Base-by-base conservation (phyloP, 768 basidiomycete species). In the Tremella mesenterica region DNA sequence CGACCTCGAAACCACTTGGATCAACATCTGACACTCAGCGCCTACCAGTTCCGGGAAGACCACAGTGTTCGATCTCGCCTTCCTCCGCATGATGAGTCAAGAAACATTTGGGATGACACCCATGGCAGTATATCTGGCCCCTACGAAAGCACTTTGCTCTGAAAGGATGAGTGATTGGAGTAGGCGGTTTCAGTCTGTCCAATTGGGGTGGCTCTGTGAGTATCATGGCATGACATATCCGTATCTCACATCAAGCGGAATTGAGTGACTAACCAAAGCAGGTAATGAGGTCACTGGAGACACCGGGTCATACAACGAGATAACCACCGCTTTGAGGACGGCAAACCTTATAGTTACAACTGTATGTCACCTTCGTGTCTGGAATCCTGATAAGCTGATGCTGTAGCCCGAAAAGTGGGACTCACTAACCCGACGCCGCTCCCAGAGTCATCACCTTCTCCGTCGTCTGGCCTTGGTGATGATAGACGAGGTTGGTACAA, bases 41-140 rank as follows among this genome's bases (percentile, higher is more conserved):
- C 95, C 95, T 0, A 97, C 95, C 13, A 90, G 92, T 26, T 88
- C 88, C 47, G 95, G 95, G 26, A 97, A 97, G 74, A 99, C 95
- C 0, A 88, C 86, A 8, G 74, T 97, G 26, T 99, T 97, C 61
- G 95, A 99, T 68, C 76, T 99, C 13, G 82, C 86, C 1, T 86
- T 96, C 50, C 81, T 97, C 47, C 81, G 81, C 28, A 79, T 88
- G 77, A 33, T 57, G 27, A 26, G 53, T 16, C 6, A 47, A 23
- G 41, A 50, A 49, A 29, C 38, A 28, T 18, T 44, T 16, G 20
- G 27, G n/a, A 27, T 29, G 5, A 38, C 27, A 1, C 13, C 36
- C 9, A 38, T 67, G 18, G 57, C 64, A 58, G 81, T 99, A 14
- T 99, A 99, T 67, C 83, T 99, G 62, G 87, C 91, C 1, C 92